Conservation (phyloP, 257 asterid genomes). For the Penstemon newberryi region DNA sequence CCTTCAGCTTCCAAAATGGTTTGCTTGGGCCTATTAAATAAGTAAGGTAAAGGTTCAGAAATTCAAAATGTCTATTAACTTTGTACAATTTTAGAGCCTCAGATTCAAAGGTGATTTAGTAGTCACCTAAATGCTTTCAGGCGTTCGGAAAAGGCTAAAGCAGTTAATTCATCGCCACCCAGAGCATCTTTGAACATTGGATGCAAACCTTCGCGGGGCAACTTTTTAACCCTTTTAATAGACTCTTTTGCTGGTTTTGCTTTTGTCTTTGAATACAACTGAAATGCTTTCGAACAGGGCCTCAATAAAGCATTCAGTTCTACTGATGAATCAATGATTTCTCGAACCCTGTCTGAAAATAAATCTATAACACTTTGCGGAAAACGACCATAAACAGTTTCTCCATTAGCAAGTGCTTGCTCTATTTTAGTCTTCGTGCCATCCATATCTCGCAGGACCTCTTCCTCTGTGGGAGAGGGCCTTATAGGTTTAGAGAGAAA, state of each 20-base stretch:
- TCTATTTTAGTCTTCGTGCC: constrained; percentile 61
- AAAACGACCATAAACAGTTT: constrained; percentile 84
- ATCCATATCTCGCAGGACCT: constrained; percentile 59
- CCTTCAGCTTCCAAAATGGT: constrained; percentile 97
- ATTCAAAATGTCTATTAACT: constrained; percentile 11
- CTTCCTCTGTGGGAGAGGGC: constrained; percentile 94
- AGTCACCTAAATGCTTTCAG: constrained; percentile 72
- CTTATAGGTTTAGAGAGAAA: constrained; percentile 85
- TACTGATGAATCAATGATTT: constrained; percentile 65
- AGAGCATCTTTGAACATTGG: constrained; percentile 68
- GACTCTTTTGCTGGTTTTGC: constrained; percentile 90
- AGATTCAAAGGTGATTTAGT: constrained; percentile 15
- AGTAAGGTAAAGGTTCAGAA: constrained; percentile 21
- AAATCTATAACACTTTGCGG: constrained; percentile 87
- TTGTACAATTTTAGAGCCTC: constrained; percentile 1
- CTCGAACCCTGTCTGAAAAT: constrained; percentile 83
- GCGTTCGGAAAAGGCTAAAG: constrained; percentile 93
- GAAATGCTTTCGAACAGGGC: constrained; percentile 72
- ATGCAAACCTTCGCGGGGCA: constrained; percentile 91
- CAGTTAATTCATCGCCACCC: constrained; percentile 75
- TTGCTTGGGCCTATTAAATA: constrained; percentile 69
- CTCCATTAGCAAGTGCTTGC: constrained; percentile 70
- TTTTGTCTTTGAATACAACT: constrained; percentile 73
- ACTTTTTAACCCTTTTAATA: constrained; percentile 66
- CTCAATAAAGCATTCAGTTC: constrained; percentile 67